phyloP scores from a whole-genome alignment of 495 filamentous ascomycete genomes.

The Pyrenula massariospora region DNA sequence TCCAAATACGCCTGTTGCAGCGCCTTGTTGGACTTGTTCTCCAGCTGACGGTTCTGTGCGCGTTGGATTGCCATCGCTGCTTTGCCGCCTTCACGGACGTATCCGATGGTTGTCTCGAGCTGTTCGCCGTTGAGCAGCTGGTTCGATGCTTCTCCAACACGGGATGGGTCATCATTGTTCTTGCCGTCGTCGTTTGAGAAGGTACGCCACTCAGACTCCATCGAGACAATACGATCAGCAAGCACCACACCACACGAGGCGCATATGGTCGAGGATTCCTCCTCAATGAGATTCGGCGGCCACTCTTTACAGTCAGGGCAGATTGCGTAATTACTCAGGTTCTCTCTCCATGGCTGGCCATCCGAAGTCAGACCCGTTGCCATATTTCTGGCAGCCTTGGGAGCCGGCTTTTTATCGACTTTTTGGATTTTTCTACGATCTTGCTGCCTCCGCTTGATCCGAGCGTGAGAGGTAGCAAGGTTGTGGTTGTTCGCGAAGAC shows the following conservation, averaged over 20 bases:
- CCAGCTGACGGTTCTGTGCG: constrained; percentile 72
- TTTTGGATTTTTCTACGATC: constrained; percentile 9
- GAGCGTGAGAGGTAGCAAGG: constrained; percentile 26
- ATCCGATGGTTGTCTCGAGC: constrained; percentile 82
- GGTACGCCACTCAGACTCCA: constrained; percentile 95
- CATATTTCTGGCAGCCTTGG: constrained; percentile 7
- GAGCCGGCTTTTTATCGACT: background rate
- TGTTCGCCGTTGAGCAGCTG: constrained; percentile 82
- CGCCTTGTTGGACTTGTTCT: constrained; percentile 75
- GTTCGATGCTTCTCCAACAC: constrained; percentile 89
- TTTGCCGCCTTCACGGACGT: constrained; percentile 57
- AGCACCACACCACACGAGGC: constrained; percentile 86
- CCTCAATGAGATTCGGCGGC: constrained; percentile 91
- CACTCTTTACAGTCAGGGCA: constrained; percentile 85
- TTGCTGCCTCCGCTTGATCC: constrained; percentile 24
- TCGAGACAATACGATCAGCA: constrained; percentile 82
- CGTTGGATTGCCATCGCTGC: constrained; percentile 64
- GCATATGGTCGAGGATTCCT: constrained; percentile 83
- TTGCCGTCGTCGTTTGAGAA: constrained; percentile 94
- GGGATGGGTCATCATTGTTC: constrained; percentile 87
- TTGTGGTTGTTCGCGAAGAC: constrained; percentile 35
- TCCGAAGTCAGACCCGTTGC: constrained; percentile 26
- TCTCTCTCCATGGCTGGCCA: constrained; percentile 47
- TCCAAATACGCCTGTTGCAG: constrained; percentile 77
- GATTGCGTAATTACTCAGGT: constrained; percentile 70